phyloP scores from a whole-genome alignment of 2,329 filamentous ascomycete species.

The Arthrobotrys iridis region DNA sequence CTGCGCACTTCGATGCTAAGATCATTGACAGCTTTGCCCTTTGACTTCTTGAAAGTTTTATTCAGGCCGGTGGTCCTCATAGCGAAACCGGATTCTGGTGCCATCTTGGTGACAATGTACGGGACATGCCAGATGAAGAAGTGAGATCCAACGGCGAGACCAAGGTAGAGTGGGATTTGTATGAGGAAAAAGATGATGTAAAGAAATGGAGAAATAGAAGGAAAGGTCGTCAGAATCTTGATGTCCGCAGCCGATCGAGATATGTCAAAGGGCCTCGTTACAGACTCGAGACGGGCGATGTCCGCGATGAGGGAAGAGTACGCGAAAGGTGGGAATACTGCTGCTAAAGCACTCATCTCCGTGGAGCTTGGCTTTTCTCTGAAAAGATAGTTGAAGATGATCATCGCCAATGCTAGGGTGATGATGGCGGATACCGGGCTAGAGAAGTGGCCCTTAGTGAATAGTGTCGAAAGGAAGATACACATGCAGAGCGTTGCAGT shows the following conservation, averaged over 20 bases:
- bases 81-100: slow-evolving; percentile 64
- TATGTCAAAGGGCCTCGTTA: slow-evolving; percentile 64
- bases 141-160: slow-evolving; percentile 76
- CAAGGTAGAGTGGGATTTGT: slow-evolving; percentile 80
- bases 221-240: slow-evolving; percentile 77
- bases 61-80: slow-evolving; percentile 78
- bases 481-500: slow-evolving; percentile 81
- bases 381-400: slow-evolving; percentile 74
- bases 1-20: slow-evolving; percentile 76
- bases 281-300: slow-evolving; percentile 78
- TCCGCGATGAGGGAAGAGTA: slow-evolving; percentile 84
- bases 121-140: slow-evolving; percentile 72
- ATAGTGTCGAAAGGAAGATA: slow-evolving; percentile 82
- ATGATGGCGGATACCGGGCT: slow-evolving; percentile 80
- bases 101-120: slow-evolving; percentile 60
- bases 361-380: slow-evolving; percentile 59
- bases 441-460: slow-evolving; percentile 86
- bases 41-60: slow-evolving; percentile 72
- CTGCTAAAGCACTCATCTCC: slow-evolving; percentile 74
- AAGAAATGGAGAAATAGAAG: slow-evolving; percentile 66
- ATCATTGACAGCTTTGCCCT: slow-evolving; percentile 72
- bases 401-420: slow-evolving; percentile 78
- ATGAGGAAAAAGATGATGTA: slow-evolving; percentile 74
- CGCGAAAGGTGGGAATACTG: slow-evolving; percentile 87
- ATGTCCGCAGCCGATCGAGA: slow-evolving; percentile 71